phyloP scores from a whole-genome alignment of 345 rosid species.

The Aquilaria malaccensis region DNA sequence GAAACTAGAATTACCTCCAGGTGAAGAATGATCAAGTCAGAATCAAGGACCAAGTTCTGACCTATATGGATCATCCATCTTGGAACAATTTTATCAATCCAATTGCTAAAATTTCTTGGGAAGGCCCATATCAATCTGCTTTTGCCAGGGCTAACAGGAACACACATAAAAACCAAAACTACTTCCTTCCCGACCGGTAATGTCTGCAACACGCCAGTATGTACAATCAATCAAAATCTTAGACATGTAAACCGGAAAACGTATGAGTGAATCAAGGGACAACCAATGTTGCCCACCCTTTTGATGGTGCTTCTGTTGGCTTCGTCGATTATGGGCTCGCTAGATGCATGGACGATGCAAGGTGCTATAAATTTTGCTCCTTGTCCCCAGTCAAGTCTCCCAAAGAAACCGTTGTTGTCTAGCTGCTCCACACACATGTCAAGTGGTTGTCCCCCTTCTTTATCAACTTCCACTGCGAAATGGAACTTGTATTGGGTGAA shows the following conservation, averaged over 20 bases:
- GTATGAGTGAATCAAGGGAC: neutral
- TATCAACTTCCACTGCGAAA: conserved; percentile 48
- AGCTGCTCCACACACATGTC: conserved; percentile 37
- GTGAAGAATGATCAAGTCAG: conserved; percentile 74
- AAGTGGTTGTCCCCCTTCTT: conserved; percentile 80
- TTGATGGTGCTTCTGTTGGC: conserved; percentile 28
- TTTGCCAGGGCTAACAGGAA: conserved; percentile 78
- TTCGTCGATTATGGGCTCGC: conserved; percentile 28
- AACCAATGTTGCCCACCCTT: conserved; percentile 22
- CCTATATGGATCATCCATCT: conserved; percentile 76
- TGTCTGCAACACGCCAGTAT: neutral
- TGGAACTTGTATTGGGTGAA: neutral
- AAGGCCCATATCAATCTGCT: conserved; percentile 76
- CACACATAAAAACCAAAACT: conserved; percentile 60
- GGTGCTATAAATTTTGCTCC: conserved; percentile 53
- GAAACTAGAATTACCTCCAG: conserved; percentile 38
- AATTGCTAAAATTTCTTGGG: conserved; percentile 54
- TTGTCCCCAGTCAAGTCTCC: conserved; percentile 50
- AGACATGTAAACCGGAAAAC: neutral
- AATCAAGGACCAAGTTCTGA: conserved; percentile 67
- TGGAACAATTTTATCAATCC: conserved; percentile 65
- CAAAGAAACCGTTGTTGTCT: conserved; percentile 42
- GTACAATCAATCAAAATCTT: neutral
- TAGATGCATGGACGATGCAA: conserved; percentile 45
- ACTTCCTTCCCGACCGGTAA: conserved; percentile 15